These are phyloP conservation scores for Crithidia sp. DNA, from an alignment of 208 protist species.

Conservation along the genomic window DNA sequence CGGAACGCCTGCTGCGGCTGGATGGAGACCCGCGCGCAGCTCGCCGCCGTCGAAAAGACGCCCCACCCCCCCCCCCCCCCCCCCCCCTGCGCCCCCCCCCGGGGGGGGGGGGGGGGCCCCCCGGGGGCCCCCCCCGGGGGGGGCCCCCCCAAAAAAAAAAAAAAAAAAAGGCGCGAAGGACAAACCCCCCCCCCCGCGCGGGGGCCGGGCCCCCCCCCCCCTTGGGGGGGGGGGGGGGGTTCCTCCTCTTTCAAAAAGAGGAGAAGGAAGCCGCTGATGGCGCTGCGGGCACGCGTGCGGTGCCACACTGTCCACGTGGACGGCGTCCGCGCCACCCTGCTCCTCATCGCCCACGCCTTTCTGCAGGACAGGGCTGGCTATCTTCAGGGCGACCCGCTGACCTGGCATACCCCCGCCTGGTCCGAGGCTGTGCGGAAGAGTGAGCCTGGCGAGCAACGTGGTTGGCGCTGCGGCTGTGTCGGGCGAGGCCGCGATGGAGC, in stretches of 20 bases:
- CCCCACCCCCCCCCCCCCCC: too few species aligned
- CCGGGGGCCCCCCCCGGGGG: too few species aligned
- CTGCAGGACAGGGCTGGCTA: conserved; percentile 25
- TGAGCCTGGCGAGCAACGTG: conserved; percentile 47
- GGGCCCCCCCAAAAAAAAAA: too few species aligned
- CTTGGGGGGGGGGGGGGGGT: too few species aligned
- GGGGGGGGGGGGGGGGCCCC: too few species aligned
- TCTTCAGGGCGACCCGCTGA: conserved; percentile 16
- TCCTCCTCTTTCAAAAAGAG: too few species aligned
- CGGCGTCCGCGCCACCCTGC: conserved; percentile 60
- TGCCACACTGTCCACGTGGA: conserved; percentile 60
- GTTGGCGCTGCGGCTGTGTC: conserved; percentile 39
- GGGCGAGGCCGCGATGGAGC: conserved; percentile 43
- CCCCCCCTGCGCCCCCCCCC: too few species aligned
- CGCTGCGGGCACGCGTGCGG: conserved; percentile 40
- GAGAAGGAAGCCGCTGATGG: too few species aligned
- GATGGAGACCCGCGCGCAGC: conserved; percentile 16
- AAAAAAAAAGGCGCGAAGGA: too few species aligned
- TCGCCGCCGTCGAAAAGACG: neutral
- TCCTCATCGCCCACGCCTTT: conserved; percentile 51
- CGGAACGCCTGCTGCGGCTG: conserved; percentile 31
- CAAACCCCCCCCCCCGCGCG: too few species aligned
- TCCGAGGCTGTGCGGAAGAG: conserved; percentile 60
- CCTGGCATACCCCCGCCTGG: conserved; percentile 68
- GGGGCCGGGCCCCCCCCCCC: too few species aligned